Conservation (phyloP, 768 basidiomycete genomes). For the Fomitopsis pulvina region DNA sequence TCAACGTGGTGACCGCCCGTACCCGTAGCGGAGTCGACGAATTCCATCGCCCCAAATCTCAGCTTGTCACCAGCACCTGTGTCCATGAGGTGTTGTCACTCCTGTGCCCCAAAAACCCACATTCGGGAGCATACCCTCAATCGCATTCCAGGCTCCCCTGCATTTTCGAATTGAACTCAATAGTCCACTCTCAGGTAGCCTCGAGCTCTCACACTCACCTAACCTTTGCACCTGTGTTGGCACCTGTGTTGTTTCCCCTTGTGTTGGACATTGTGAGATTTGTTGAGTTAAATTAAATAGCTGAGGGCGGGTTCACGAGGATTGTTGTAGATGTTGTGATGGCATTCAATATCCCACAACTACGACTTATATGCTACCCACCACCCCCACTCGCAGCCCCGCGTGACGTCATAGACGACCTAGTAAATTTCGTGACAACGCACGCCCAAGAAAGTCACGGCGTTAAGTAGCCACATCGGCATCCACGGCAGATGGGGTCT, state of each 20-base stretch:
- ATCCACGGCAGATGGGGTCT: too few species aligned
- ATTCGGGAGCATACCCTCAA: conserved; percentile 3
- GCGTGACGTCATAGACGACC: neutral
- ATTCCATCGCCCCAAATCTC: conserved; percentile 17
- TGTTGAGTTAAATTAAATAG: neutral
- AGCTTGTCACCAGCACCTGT: conserved; percentile 14
- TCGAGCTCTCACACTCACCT: neutral
- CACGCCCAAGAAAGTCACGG: too few species aligned
- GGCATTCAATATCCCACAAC: neutral
- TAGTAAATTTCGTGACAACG: neutral
- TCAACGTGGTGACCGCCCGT: conserved; percentile 13
- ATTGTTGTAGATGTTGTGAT: neutral
- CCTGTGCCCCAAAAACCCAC: neutral
- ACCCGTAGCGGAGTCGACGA: conserved; percentile 16
- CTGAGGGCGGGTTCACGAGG: too few species aligned
- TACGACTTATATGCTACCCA: neutral
- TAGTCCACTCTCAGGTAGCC: neutral
- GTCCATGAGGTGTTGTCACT: neutral
- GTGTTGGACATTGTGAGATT: neutral
- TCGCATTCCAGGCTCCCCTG: conserved; percentile 13
- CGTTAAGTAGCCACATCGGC: too few species aligned
- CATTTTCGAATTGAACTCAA: neutral
- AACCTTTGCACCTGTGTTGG: neutral
- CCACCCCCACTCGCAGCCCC: neutral
- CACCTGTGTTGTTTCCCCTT: neutral